phyloP scores from a whole-genome alignment of 2,329 filamentous ascomycete species.

The Zarea fungicola region DNA sequence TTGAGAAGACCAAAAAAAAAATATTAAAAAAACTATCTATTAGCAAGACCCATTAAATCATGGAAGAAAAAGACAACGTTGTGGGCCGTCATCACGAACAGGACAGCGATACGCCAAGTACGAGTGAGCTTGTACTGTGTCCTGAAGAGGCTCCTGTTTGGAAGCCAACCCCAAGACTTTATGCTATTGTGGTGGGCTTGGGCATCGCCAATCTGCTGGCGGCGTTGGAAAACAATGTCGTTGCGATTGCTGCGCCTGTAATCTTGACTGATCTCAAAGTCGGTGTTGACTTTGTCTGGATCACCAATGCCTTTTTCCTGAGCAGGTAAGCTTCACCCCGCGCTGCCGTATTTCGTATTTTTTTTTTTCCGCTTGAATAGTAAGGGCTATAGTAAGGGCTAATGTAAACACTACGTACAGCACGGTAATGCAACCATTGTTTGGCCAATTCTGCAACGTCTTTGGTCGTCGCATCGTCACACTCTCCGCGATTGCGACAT shows the following conservation, averaged over 20 bases:
- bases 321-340: conserved; percentile 5
- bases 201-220: conserved; percentile 9
- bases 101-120: too few relatives aligned
- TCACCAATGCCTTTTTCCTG: conserved; percentile 16
- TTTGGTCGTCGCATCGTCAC: conserved; percentile 21
- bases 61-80: too few relatives aligned
- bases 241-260: conserved; percentile 13
- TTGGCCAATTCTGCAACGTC: conserved; percentile 22
- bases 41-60: too few relatives aligned
- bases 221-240: conserved; percentile 16
- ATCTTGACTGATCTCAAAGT: conserved; percentile 12
- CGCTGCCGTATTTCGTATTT: neutral
- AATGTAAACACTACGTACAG: neutral
- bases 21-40: too few relatives aligned
- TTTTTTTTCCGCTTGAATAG: too few relatives aligned
- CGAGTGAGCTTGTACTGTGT: too few relatives aligned
- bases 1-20: too few relatives aligned
- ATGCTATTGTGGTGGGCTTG: conserved; percentile 15
- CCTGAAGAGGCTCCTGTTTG: too few relatives aligned
- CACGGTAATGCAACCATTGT: conserved; percentile 15
- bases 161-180: too few relatives aligned
- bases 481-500: conserved; percentile 11
- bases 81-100: too few relatives aligned
- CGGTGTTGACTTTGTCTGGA: conserved; percentile 16
- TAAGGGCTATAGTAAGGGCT: too few relatives aligned